Base-by-base conservation (phyloP, 1,284 basidiomycete genomes). In the Irpex sp. region DNA sequence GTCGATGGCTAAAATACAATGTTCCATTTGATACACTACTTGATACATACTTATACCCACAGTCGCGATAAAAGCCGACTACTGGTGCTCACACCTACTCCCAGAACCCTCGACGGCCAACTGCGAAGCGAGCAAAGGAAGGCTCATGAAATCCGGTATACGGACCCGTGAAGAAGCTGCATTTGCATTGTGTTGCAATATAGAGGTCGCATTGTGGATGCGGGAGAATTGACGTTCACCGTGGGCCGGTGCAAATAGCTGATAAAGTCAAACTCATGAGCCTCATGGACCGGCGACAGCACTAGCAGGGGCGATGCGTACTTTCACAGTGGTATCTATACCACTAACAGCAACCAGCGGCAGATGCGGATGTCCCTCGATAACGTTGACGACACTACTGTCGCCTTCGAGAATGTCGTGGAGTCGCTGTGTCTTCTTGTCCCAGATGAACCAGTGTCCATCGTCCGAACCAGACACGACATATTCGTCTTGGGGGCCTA, bases 391-490 rank as follows among this genome's bases (percentile, higher is more conserved):
- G 7, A 95, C 86, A 61, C 78, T 83, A 3, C 82, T 80, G 69
- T 97, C 95, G 46, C 93, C 94, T 77, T 94, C 88, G 70, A 92
- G 89, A 61, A 97, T 88, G 13, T 90, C 92, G 63, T 86, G 82
- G 9, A 96, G 73, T 21, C 77, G 74, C 1, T 84, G 87, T 3
- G 82, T 83, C 11, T 78, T 74, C 72, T 95, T 95, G 65, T 86
- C 79, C 93, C 93, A 98, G 8, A 95, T 79, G 74, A 97, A 92
- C 73, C 88, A 84, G 69, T 91, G 87, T 0, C 90, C 95, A 70
- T 96, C 94, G 71, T 98, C 95, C 0, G 90, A 93, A 3, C 95
- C 95, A n/a, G 92, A 94, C 6, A 86, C 81, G 37, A 97, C 84
- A 64, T 84, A 92, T 72, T 94, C 87, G 65, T 95, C 92, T 43